Evolutionary conservation across 2,329 filamentous ascomycete genomes (phyloP).

Genomic region (Pseudovirgaria hyperparasitica): DNA sequence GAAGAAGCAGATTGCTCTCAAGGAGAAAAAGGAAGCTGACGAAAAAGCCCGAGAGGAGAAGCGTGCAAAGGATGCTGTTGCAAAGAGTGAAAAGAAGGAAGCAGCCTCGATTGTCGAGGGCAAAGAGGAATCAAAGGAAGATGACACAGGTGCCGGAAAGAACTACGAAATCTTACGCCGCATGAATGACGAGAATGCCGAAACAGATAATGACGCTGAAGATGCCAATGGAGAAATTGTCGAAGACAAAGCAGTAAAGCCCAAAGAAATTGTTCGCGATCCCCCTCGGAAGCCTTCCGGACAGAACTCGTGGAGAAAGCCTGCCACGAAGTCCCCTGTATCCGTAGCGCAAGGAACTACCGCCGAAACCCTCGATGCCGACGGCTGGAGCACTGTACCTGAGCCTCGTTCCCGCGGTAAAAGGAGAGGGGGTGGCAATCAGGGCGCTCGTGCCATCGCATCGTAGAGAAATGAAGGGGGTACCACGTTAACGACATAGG

Average conservation of each 20-base stretch:
- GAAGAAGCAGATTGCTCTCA: constrained; percentile 60
- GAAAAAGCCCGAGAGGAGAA: constrained; percentile 70
- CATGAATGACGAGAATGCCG: constrained; percentile 19
- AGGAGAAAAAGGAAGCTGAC: constrained; percentile 76
- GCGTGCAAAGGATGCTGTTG: constrained; percentile 38
- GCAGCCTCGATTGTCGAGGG: constrained; percentile 21
- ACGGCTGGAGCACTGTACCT: constrained; percentile 41
- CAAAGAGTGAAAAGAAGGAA: constrained; percentile 50
- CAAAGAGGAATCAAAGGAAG: constrained; percentile 17
- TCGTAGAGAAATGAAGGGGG: constrained; percentile 19
- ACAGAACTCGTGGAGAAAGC: constrained; percentile 28
- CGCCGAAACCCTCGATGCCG: constrained; percentile 36
- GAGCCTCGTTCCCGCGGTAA: constrained; percentile 34
- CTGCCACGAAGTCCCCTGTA: constrained; percentile 14
- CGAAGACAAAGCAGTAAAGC: constrained; percentile 41
- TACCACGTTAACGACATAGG: constrained; percentile 1
- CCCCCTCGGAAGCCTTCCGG: constrained; percentile 24
- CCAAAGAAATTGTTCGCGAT: constrained; percentile 40
- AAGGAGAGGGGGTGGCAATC: constrained; percentile 25
- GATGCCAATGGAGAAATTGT: constrained; percentile 36
- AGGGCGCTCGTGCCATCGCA: constrained; percentile 30
- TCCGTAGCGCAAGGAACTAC: constrained; percentile 24
- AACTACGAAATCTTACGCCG: constrained; percentile 45
- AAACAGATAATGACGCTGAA: constrained; percentile 23
- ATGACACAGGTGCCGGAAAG: constrained; percentile 27